A percentile compares a stretch with the other conserved stretches of the same genome.
These are phyloP conservation scores for Fennellomyces sp. DNA, from an alignment of 371 early-diverging fungal genomes.

Conservation along the genomic window DNA sequence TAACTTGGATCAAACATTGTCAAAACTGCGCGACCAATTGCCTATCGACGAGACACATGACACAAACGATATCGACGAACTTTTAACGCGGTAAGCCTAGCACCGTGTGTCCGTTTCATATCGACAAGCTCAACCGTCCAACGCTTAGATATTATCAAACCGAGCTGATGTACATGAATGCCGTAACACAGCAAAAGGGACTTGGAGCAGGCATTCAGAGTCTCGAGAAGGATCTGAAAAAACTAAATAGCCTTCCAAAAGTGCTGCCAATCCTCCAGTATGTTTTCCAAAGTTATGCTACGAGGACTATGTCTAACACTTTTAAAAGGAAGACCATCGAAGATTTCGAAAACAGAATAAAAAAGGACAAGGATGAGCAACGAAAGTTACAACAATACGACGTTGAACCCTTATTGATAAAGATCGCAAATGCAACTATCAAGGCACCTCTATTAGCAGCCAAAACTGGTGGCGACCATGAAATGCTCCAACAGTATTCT, in stretches of 20 bases:
- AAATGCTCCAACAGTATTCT: background rate
- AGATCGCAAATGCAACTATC: background rate
- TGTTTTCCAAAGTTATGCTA: background rate
- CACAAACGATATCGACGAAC: background rate
- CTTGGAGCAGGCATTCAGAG: background rate
- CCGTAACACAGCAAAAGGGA: background rate
- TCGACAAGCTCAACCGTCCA: background rate
- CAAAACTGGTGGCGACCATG: background rate
- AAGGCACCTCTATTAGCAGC: background rate
- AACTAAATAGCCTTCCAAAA: constrained; percentile 13
- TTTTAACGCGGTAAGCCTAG: background rate
- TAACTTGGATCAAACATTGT: background rate
- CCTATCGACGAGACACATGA: background rate
- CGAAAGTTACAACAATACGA: background rate
- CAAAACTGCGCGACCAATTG: background rate
- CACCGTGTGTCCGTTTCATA: background rate
- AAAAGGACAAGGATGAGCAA: background rate
- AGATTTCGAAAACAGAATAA: background rate
- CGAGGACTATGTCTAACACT: background rate
- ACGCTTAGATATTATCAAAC: background rate
- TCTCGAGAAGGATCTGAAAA: constrained; percentile 6
- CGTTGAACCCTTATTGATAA: constrained; percentile 5
- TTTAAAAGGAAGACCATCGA: too few relatives aligned
- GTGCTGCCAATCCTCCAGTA: constrained; percentile 7
- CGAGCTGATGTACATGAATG: constrained; percentile 2